Base-by-base conservation (phyloP, 108 stramenopile genomes). In the Nitzschia sp. region DNA sequence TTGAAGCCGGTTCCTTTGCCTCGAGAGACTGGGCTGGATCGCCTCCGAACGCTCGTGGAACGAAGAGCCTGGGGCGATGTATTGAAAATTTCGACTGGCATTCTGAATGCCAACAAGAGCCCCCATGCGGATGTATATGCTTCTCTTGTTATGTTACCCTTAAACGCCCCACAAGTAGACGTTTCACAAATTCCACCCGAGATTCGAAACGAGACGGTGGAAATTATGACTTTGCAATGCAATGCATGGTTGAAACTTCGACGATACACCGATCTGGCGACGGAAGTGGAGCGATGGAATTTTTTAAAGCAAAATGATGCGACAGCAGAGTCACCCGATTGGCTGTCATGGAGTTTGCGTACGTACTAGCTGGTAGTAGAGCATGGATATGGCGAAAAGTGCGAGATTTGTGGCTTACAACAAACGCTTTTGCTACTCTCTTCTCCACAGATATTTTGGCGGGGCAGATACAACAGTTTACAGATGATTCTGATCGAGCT, bases 31-130 rank as follows among this genome's bases (percentile, higher is more conserved):
- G 76, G 72, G 24, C 34, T 82, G 24, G 67, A 71, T 28, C 58
- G 71, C 24, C 53, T 86, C 17, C 64, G 71, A 35, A 70, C 76
- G 0, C 60, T 89, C 19, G 89, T 89, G 3, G 64, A 63, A 46
- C 72, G 87, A 33, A 64, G 92, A 33, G 87, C 92, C n/a, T 93
- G 89, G 89, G 87, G 77, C 17, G 86, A 90, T 77, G 89, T 87
- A 13, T 59, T 89, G 23, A 77, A 74, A 9, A 59, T 90, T 23
- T 64, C 86, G 23, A 68, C 70, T 27, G 66, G 75, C 1, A 32
- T 83, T n/a, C 47, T 83, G 35, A 49, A 33, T 35, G 29, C 66
- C 1, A 5, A 4, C 30, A 61, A 38, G 15, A n/a, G 38, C 19
- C 72, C 36, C 2, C 68, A 80, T 62, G 64, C 81, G 2, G 45